Evolutionary conservation across 192 early-diverging fungal species (phyloP).

Genomic region (Diversispora eburnea): DNA sequence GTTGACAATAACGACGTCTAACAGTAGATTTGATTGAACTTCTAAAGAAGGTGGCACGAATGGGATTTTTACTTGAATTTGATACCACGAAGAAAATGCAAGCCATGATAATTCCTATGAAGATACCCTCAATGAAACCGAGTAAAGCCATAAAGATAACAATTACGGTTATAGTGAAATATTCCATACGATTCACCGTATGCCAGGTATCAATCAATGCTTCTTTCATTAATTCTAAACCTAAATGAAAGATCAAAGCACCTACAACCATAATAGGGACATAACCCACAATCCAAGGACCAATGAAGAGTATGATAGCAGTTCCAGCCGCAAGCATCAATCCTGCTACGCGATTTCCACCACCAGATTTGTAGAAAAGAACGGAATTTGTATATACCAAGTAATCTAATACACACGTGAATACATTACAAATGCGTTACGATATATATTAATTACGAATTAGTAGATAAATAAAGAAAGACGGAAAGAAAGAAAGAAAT

Average conservation of each 20-base stretch:
- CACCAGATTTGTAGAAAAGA: constrained; percentile 91
- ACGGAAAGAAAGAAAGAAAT: constrained; percentile 10
- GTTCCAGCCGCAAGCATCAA: constrained; percentile 77
- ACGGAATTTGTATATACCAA: constrained; percentile 90
- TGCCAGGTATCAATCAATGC: constrained; percentile 83
- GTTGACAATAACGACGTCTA: constrained; percentile 82
- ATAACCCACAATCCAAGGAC: constrained; percentile 82
- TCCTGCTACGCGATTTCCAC: constrained; percentile 80
- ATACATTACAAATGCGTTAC: constrained; percentile 1
- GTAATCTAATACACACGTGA: constrained; percentile 57
- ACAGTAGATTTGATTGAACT: constrained; percentile 79
- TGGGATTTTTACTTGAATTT: constrained; percentile 60
- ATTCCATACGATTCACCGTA: constrained; percentile 83
- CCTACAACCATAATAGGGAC: constrained; percentile 96
- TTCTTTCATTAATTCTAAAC: constrained; percentile 89
- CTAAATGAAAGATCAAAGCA: constrained; percentile 93
- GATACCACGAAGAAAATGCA: constrained; percentile 92
- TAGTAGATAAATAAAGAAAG: not conserved
- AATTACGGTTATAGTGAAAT: constrained; percentile 83
- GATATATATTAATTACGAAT: not conserved
- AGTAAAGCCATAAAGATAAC: constrained; percentile 81
- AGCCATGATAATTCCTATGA: constrained; percentile 87
- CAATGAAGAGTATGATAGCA: constrained; percentile 70
- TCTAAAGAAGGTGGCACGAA: constrained; percentile 66
- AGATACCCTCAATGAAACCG: constrained; percentile 98